Base-by-base conservation (phyloP, 495 filamentous ascomycete genomes). In the Neurospora sp. region DNA sequence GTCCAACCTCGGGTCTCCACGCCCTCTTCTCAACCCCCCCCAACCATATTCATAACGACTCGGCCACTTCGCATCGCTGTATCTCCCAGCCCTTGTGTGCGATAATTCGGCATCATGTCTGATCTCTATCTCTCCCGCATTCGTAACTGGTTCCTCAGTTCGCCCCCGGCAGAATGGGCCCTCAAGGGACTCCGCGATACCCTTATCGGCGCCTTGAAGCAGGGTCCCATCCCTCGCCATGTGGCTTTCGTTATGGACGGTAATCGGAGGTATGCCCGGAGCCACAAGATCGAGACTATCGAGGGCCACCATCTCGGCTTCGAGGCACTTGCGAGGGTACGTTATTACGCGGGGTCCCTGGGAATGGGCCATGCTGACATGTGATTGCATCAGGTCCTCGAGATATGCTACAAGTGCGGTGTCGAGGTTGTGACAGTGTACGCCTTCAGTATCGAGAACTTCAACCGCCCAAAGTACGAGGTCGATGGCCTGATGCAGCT, bases 211-310 rank as follows among this genome's bases (percentile, higher is more conserved):
- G 92, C 94, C 23, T 83, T 98, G 40, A 90, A 89, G 72, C 94
- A 97, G 82, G 96, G 96, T 5, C 93, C 94, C 9, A 90, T 99
- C 70, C 96, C 96, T 16, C 89, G 91, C 75, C 96, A 99, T 89
- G 89, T 99, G 71, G 96, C 96, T 8, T 98, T 99, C 78, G 94
- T 97, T 72, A 98, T 98, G 96, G 96, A 99, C 81, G 96, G 96
- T 44, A 99, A 99, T 81, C 85, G 96, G 70, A 89, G 96, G 27
- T 99, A 96, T 82, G 96, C 96, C 2, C 86, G 93, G 70, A 91
- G 85, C 69, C 93, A 95, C 83, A 90, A 95, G 69, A 97, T 99
- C 78, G 96, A 99, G 86, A 97, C 94, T 0, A 91, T 97, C 44
- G 94, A 99, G 83, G 96, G 96, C n/a, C 96, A 99, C 81, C 93